These are phyloP conservation scores for Paecilomyces formosus DNA, from an alignment of 2,329 filamentous ascomycete species.

Conservation along the genomic window DNA sequence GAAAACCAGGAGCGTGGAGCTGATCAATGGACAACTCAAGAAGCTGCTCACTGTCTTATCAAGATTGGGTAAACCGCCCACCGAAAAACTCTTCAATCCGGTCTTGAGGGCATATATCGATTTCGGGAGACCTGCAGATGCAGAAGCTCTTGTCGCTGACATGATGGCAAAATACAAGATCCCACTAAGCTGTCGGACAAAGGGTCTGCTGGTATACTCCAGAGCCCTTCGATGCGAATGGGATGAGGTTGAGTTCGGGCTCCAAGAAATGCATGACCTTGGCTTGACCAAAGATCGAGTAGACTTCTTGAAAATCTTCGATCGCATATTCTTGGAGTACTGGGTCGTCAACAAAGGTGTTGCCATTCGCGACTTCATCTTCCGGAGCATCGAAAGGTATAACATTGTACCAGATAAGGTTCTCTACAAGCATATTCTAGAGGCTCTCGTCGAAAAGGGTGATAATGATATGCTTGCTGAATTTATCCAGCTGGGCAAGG, in stretches of 20 bases:
- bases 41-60: slow-evolving; percentile 20
- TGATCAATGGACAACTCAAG: slow-evolving; percentile 26
- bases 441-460: slow-evolving; percentile 33
- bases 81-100: slow-evolving; percentile 33
- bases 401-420: slow-evolving; percentile 29
- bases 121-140: slow-evolving; percentile 26
- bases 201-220: slow-evolving; percentile 29
- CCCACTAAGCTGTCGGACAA: slow-evolving; percentile 23
- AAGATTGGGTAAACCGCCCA: slow-evolving; percentile 22
- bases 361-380: slow-evolving; percentile 28
- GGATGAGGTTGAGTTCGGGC: slow-evolving; percentile 29
- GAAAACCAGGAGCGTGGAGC: slow-evolving; percentile 29
- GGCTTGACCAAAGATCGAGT: slow-evolving; percentile 19
- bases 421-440: slow-evolving; percentile 32
- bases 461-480: slow-evolving; percentile 22
- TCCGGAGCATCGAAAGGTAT: slow-evolving; percentile 27
- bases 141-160: slow-evolving; percentile 25
- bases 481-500: slow-evolving; percentile 21
- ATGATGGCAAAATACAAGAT: slow-evolving; percentile 25
- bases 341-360: slow-evolving; percentile 28
- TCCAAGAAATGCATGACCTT: slow-evolving; percentile 29
- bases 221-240: slow-evolving; percentile 32
- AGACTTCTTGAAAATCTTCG: slow-evolving; percentile 27
- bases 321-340: slow-evolving; percentile 35
- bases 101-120: slow-evolving; percentile 33